Percentiles rank a stretch among this genome's conserved stretches.
phyloP scores from a whole-genome alignment of 495 filamentous ascomycete genomes.

The Aspergillus sclerotioniger region DNA sequence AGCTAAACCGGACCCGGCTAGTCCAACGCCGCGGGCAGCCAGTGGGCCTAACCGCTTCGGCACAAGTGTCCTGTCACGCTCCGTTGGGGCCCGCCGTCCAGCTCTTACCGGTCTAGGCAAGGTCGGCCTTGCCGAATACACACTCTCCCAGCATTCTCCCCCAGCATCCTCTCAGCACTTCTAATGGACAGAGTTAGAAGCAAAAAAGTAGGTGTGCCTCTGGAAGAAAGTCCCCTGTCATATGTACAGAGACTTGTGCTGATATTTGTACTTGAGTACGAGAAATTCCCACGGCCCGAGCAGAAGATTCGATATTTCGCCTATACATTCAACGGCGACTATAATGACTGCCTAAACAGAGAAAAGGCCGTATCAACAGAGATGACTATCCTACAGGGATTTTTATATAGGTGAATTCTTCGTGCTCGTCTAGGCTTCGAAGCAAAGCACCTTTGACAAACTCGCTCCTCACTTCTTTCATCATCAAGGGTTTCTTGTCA shows the following conservation, averaged over 20 bases:
- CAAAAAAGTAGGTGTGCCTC: no score
- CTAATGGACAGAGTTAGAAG: no score
- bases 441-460: neutral
- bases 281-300: no score
- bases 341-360: neutral
- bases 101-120: neutral
- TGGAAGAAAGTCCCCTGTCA: no score
- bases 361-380: neutral
- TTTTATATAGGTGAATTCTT: conserved; percentile 1
- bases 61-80: neutral
- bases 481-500: neutral
- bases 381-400: neutral
- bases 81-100: neutral
- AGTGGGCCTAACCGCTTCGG: neutral
- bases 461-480: neutral
- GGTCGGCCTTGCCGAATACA: neutral
- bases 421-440: neutral
- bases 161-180: no score
- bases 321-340: neutral
- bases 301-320: no score
- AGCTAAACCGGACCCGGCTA: neutral
- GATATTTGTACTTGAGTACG: no score
- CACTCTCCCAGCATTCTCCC: no score
- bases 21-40: neutral
- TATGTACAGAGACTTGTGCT: no score